phyloP scores from a whole-genome alignment of 345 rosid species.

The Pugionium cornutum region DNA sequence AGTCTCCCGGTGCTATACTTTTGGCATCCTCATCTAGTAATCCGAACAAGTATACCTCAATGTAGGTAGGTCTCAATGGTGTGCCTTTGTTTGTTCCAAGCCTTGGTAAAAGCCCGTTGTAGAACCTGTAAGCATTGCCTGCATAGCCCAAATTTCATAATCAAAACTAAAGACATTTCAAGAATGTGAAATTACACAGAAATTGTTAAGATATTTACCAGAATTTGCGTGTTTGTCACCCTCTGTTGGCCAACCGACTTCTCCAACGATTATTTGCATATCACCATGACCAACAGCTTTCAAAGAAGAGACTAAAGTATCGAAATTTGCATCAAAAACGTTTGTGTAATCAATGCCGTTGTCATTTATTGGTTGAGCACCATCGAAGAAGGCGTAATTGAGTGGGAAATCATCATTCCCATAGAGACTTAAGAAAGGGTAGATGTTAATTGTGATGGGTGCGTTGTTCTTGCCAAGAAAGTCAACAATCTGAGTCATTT shows the following conservation, averaged over 20 bases:
- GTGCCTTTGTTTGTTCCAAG: slow-evolving; percentile 65
- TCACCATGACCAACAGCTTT: slow-evolving; percentile 65
- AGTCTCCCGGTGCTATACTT: slow-evolving; percentile 58
- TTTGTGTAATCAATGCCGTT: slow-evolving; percentile 63
- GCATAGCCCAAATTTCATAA: not conserved
- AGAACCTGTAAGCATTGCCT: slow-evolving; percentile 66
- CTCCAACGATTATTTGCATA: slow-evolving; percentile 45
- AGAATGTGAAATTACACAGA: not conserved
- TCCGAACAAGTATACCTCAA: slow-evolving; percentile 71
- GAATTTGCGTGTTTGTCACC: slow-evolving; percentile 57
- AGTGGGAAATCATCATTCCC: slow-evolving; percentile 71
- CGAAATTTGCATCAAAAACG: slow-evolving; percentile 86
- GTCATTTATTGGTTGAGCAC: slow-evolving; percentile 57
- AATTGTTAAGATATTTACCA: slow-evolving; percentile 2
- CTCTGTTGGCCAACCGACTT: slow-evolving; percentile 39
- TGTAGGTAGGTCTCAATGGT: slow-evolving; percentile 64
- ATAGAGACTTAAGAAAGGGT: slow-evolving; percentile 86
- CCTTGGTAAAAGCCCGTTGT: slow-evolving; percentile 69
- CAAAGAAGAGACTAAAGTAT: slow-evolving; percentile 73
- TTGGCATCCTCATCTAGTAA: slow-evolving; percentile 45
- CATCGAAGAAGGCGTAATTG: slow-evolving; percentile 84
- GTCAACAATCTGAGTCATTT: slow-evolving; percentile 72
- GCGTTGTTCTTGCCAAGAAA: slow-evolving; percentile 66
- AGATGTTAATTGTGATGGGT: slow-evolving; percentile 82
- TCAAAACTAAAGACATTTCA: not conserved